Conservation (phyloP, 306 rosid genomes). For the Arachis stenosperma region DNA sequence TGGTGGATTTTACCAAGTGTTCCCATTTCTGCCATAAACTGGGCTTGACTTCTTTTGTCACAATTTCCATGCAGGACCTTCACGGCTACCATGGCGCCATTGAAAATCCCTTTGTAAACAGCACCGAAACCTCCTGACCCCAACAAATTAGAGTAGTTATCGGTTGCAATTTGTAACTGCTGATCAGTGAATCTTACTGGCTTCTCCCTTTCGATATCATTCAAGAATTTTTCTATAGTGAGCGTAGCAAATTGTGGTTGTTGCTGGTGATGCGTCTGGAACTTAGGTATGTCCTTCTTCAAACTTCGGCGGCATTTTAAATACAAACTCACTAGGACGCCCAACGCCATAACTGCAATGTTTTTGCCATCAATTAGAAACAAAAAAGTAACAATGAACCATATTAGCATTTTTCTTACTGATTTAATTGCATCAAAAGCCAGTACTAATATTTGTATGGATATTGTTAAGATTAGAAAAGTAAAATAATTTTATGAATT, state of each 20-base stretch:
- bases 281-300: too few species aligned
- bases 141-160: conserved; percentile 27
- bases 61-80: conserved; percentile 39
- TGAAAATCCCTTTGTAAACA: conserved; percentile 38
- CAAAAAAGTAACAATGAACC: too few species aligned
- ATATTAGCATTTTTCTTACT: too few species aligned
- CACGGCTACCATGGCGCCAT: conserved; percentile 33
- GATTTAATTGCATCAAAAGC: too few species aligned
- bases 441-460: too few species aligned
- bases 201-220: conserved; percentile 42
- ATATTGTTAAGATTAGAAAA: too few species aligned
- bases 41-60: conserved; percentile 23
- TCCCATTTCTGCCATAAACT: conserved; percentile 35
- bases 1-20: conserved; percentile 37
- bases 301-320: too few species aligned
- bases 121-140: conserved; percentile 45
- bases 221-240: conserved; percentile 29
- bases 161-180: conserved; percentile 31
- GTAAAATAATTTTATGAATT: too few species aligned
- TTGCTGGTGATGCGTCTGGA: too few species aligned
- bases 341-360: too few species aligned
- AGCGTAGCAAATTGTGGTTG: not conserved
- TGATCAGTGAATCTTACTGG: conserved; percentile 33
- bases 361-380: too few species aligned
- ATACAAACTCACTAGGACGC: too few species aligned